Base-by-base conservation (phyloP, 2,329 filamentous ascomycete species). In the Hypomyces perniciosus region DNA sequence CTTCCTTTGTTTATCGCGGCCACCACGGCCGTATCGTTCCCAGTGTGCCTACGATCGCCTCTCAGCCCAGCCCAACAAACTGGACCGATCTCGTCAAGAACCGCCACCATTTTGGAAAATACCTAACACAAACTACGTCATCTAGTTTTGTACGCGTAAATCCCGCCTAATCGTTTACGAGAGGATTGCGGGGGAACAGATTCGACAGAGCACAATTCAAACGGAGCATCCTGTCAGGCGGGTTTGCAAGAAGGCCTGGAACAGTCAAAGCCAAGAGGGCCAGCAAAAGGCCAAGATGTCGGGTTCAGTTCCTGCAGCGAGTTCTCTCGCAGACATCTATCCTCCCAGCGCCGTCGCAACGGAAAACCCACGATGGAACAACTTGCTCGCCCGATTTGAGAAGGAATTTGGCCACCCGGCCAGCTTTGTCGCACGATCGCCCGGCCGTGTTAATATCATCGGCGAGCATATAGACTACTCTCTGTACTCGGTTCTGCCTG, bases 381-480 rank as follows among this genome's bases (percentile, higher is more conserved):
- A 72, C 40, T 78, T 97, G 40, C 73, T 92, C 39, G 72, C 79
- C 46, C 78, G 78, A 58, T 97, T 97, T 71, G 74, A 84, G 58
- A 70, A 78, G 52, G 73, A 72, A 39, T 95, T 92, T 70, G 84
- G 83, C 59, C 77, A 81, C 46, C 72, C 77, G 12, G 84, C 91
- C 37, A 79, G 87, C 53, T 96, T 96, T 62, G 83, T 97, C 20
- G 82, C 92, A 8, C 85, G 93, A 56, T 96, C 91, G 50, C 93
- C 93, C 1, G 93, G 93, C 54, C 83, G 93, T 59, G 93, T 99
- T 59, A 97, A 97, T 74, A 93, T 99, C 64, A 96, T 99, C 66
- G 93, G 93, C 68, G 93, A 99, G 78, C 93, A 99, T 74, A 96
- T 99, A 63, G 93, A 99, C 74, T 99, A 99, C 74, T 96, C 90